Evolutionary conservation across 2,329 filamentous ascomycete species (phyloP), one percentile per base, ranked within the genome.

Genomic region (Aspergillus sclerotialis): DNA sequence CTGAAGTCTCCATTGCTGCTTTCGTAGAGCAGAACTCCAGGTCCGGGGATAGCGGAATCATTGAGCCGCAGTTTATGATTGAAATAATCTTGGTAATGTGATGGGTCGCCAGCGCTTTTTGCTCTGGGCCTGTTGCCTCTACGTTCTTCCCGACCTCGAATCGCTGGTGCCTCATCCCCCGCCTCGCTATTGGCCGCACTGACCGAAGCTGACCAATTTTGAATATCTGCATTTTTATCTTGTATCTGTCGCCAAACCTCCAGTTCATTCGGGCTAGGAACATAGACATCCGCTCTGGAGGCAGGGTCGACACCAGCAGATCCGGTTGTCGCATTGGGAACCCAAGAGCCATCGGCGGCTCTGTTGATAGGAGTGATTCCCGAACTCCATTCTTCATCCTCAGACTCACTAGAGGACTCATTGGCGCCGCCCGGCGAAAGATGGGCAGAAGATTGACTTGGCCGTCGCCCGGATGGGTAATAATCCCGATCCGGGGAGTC

Each of bases 171-270:
- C 11, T 56, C 49, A 26, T 60, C 55, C 17, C 55, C 57, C n/a
- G 50, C 44, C 33, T 58, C 61, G 34, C 65, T 67, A 28, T 60
- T 67, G 11, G 63, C 65, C 27, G 66, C 65, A 42, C 66, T 72
- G n/a, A 65, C 65, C 9, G 65, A 63, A 10, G 56, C 65, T 3
- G 75, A 63, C 74, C 74, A 78, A 14, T 65, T 58, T 33, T 64
- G 61, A 21, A 78, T 73, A 34, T 74, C 70, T 7, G 64, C 59
- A 37, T 74, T 73, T 45, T 68, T 74, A 32, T 74, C 68, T 3
- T 66, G 61, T 19, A 65, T 55, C 21, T 66, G 56, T 32, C 67
- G 63, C 37, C 66, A 57, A 28, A 66, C 56, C 30, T 67, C 63
- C 31, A 73, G 55, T 16, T 77, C 71, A 30, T 72, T 70, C 6